Conservation (phyloP, 2,329 filamentous ascomycete species). For the Sarocladium kiliense region DNA sequence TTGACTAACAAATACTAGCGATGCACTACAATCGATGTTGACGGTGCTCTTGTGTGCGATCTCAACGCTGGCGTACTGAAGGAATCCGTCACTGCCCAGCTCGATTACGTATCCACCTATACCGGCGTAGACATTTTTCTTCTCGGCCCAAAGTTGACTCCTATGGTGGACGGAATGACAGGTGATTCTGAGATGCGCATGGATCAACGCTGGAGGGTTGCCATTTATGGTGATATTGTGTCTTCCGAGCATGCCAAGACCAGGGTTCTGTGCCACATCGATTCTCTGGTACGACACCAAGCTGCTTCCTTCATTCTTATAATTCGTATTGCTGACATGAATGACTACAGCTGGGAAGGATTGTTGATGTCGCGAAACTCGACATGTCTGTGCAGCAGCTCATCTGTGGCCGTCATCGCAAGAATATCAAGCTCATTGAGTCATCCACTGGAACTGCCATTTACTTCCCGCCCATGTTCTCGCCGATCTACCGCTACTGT, state of each 20-base stretch:
- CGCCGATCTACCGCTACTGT: constrained; percentile 83
- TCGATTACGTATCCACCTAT: constrained; percentile 80
- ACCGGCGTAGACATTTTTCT: constrained; percentile 97
- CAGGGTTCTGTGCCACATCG: constrained; percentile 92
- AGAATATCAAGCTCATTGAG: constrained; percentile 98
- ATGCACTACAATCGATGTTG: constrained; percentile 89
- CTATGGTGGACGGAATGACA: constrained; percentile 68
- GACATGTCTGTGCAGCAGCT: constrained; percentile 87
- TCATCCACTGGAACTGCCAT: constrained; percentile 94
- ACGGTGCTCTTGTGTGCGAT: constrained; percentile 85
- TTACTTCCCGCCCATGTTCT: constrained; percentile 94
- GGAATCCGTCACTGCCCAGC: constrained; percentile 71
- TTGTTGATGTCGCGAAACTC: constrained; percentile 74
- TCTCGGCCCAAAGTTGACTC: constrained; percentile 80
- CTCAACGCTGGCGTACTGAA: constrained; percentile 61
- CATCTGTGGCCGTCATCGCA: constrained; percentile 86
- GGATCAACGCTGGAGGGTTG: constrained; percentile 85
- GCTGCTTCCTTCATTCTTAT: background rate
- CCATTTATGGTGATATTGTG: constrained; percentile 92
- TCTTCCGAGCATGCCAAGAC: constrained; percentile 97
- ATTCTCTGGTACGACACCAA: constrained; percentile 64
- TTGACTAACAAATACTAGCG: constrained; percentile 52
- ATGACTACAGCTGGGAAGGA: constrained; percentile 55
- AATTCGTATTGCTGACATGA: constrained; percentile 14
- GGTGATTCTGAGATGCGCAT: constrained; percentile 78